phyloP scores from a whole-genome alignment of 208 protist genomes.

The Wallacemonas rigidus region DNA sequence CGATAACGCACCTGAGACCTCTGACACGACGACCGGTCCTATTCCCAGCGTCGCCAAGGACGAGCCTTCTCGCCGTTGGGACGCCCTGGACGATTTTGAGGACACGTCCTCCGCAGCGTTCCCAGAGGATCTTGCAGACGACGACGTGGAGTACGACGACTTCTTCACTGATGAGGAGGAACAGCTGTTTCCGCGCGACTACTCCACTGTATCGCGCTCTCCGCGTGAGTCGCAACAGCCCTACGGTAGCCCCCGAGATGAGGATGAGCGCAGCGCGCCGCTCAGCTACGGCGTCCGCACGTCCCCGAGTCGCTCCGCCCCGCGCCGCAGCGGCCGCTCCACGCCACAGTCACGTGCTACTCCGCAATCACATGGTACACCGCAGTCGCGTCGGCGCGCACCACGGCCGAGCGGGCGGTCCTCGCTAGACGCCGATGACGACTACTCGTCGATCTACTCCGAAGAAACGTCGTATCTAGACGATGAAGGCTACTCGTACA shows the following conservation, averaged over 20 bases:
- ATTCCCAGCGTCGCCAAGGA: constrained; percentile 27
- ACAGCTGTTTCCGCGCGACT: constrained; percentile 30
- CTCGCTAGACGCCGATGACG: constrained; percentile 14
- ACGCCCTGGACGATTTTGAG: constrained; percentile 41
- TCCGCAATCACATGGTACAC: background rate
- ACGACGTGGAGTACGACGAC: constrained; percentile 57
- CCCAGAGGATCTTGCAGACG: constrained; percentile 21
- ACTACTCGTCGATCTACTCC: constrained; percentile 28
- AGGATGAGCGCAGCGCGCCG: constrained; percentile 19
- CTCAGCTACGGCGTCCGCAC: constrained; percentile 17
- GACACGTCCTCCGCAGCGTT: constrained; percentile 39
- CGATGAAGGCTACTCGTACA: constrained; percentile 43
- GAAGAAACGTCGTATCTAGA: constrained; percentile 54
- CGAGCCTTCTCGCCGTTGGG: constrained; percentile 38
- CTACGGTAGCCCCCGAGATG: constrained; percentile 30
- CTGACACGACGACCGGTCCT: constrained; percentile 24
- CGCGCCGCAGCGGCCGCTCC: background rate
- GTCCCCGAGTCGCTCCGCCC: background rate
- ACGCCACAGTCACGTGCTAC: background rate
- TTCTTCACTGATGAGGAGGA: constrained; percentile 65
- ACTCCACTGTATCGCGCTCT: constrained; percentile 2
- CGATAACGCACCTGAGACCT: background rate
- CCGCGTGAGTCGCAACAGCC: constrained; percentile 12
- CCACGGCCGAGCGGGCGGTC: background rate
- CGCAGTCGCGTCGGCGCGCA: constrained; percentile 13